Evolutionary conservation across 176 grass and related monocot genomes (phyloP).

Genomic region (Aegilops sharonensis): DNA sequence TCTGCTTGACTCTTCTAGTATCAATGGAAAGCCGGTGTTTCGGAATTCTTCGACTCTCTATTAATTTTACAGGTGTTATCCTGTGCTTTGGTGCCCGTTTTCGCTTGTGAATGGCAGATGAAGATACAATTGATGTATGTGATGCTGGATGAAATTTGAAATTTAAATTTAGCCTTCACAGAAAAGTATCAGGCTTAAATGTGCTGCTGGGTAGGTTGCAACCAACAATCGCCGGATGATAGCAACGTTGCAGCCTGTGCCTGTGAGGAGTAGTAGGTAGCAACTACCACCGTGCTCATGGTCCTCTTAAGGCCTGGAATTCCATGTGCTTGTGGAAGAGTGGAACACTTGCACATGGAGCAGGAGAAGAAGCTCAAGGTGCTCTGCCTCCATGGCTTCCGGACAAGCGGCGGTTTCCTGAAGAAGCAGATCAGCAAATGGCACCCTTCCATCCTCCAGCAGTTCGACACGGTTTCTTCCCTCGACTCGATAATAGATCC

Average conservation of each 20-base stretch:
- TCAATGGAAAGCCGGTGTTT: slow-evolving; percentile 4
- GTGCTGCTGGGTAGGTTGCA: slow-evolving; percentile 17
- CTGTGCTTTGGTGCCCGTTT: neutral
- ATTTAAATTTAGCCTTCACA: neutral
- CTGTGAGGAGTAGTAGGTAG: slow-evolving; percentile 34
- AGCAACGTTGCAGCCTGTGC: neutral
- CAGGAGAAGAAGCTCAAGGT: slow-evolving; percentile 52
- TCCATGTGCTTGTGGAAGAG: slow-evolving; percentile 13
- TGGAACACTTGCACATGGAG: slow-evolving; percentile 19
- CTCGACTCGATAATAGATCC: neutral
- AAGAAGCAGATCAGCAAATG: slow-evolving; percentile 96
- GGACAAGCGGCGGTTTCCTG: slow-evolving; percentile 73
- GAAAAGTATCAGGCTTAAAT: neutral
- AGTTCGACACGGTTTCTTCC: slow-evolving; percentile 66
- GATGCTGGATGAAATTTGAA: neutral
- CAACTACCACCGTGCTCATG: slow-evolving; percentile 34
- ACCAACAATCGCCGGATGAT: slow-evolving; percentile 2
- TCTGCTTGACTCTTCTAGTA: slow-evolving; percentile 17
- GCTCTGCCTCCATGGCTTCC: slow-evolving; percentile 76
- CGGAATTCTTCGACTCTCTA: neutral
- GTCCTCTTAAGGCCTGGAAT: slow-evolving; percentile 14
- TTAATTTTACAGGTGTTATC: neutral
- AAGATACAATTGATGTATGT: neutral
- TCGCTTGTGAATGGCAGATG: neutral
- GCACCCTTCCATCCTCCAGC: slow-evolving; percentile 74